Evolutionary conservation across 345 rosid species (phyloP), one percentile per base, ranked within the genome.

Genomic region (Schrenkiella parvula): DNA sequence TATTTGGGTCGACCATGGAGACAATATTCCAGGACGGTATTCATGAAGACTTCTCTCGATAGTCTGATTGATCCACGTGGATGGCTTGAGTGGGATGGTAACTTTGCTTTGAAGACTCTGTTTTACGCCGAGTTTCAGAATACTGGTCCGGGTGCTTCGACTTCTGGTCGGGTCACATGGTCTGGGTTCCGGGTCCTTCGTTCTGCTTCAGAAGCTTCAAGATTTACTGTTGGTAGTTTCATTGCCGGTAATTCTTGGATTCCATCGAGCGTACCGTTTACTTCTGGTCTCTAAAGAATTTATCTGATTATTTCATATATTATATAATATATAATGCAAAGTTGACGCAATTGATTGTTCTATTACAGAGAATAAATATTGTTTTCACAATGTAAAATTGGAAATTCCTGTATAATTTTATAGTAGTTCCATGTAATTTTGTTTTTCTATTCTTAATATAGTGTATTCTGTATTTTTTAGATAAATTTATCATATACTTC

Each of bases 1-100:
- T 87, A 54, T 67, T 64, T 87, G 12, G 91, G 89, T 1, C 53
- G 89, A 44, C 91, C 87, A 1, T 84, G 91, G 91, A 77, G 79
- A 62, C 41, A 75, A 31, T 87, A 84, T 39, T 87, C 89, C 0
- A 66, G 89, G 6, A 83, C 87, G 0, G 84, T 87, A 31, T 83
- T 76, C 8, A 73, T 87, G 60, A 65, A 75, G 47, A 84, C 81
- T 8, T 86, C 74, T 34, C 79, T 86, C 1, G 88, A 82, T 62
- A 50, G 77, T 15, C 31, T 84, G 18, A 83, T 86, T 34, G 68
- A 81, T 47, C 72, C 88, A 2, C 73, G 79, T 0, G 87, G 87
- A 0, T 87, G 91, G 91, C 28, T 75, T 5, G 83, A 81, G 28
- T 87, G 89, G 89, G 18, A 52, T 1, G 89, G 83, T 1, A 50